Evolutionary conservation across 2,329 filamentous ascomycete species (phyloP), one percentile per base, ranked within the genome.

Genomic region (Pseudogymnoascus sp.): DNA sequence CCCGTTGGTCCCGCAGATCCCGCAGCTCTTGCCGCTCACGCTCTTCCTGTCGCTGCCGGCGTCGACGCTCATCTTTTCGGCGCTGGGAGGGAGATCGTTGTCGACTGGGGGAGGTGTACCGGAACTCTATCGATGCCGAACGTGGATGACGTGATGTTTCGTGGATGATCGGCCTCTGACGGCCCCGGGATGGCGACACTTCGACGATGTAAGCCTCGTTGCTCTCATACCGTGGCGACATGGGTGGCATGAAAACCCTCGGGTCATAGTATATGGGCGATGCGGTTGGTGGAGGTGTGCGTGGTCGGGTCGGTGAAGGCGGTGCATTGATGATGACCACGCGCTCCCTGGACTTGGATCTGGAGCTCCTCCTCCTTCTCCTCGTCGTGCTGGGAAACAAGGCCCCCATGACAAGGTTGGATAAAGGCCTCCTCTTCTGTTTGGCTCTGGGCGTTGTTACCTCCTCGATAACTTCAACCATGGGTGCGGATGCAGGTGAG

Each of bases 261-360:
- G 33, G 33, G 16, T 62, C 61, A 23, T 28, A 38, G n/a, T 53
- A 44, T 2, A 28, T n/a, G 14, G 61, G 61, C 4, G 61, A 59
- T 25, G 50, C 44, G 31, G 71, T 70, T n/a, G 65, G 68, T 53
- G 68, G 70, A 40, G 71, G 72, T 25, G 67, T 69, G 5, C 65
- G 66, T 3, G 62, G 62, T 23, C 18, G 25, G 14, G 33, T n/a
- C 38, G 70, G 68, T 60, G 65, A 68, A 16, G 59, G 42, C 47
- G 68, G 64, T 50, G 65, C 66, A 23, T 56, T 56, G 11, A 56
- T 56, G 5, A 56, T 10, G n/a, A 56, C 50, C 10, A 56, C 50
- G 10, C 50, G 50, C 50, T 56, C 50, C 10, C 50, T 56, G 12
- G 50, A 56, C 25, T 33, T 56, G 2, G 50, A 56, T 18, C 50